A percentile compares a stretch with the other conserved stretches of the same genome.
phyloP scores from a whole-genome alignment of 2,329 filamentous ascomycete genomes.

The Colletotrichum musae region DNA sequence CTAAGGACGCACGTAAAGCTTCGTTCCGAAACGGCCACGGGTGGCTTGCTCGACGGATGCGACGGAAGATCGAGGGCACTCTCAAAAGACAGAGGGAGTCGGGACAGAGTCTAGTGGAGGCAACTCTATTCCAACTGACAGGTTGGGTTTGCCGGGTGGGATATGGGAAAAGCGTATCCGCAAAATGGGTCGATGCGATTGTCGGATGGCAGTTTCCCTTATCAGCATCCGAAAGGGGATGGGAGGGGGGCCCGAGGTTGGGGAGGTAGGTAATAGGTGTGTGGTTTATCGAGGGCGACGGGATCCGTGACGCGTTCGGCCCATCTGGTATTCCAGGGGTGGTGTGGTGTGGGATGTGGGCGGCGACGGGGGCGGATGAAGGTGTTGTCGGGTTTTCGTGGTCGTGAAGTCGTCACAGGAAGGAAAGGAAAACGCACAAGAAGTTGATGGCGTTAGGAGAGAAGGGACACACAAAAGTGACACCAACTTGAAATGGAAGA shows the following conservation, averaged over 20 bases:
- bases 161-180: neutral
- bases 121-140: slow-evolving; percentile 7
- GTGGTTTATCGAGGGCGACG: neutral
- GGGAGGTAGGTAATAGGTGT: neutral
- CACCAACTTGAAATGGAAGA: neutral
- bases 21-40: slow-evolving; percentile 9
- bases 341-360: neutral
- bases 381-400: neutral
- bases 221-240: neutral
- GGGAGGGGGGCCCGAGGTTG: neutral
- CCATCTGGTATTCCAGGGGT: slow-evolving; percentile 3
- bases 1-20: slow-evolving; percentile 10
- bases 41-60: slow-evolving; percentile 11
- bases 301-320: neutral
- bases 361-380: neutral
- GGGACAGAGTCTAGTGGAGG: too few relatives aligned
- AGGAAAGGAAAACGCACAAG: neutral
- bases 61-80: neutral
- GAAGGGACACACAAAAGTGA: too few relatives aligned
- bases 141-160: neutral
- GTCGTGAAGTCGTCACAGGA: neutral
- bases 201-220: slow-evolving; percentile 1
- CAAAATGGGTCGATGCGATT: slow-evolving; percentile 4
- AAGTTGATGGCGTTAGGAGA: too few relatives aligned
- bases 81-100: neutral